These are phyloP conservation scores for Ceratocystis lukuohia DNA, from an alignment of 2,329 filamentous ascomycete genomes.

Conservation along the genomic window DNA sequence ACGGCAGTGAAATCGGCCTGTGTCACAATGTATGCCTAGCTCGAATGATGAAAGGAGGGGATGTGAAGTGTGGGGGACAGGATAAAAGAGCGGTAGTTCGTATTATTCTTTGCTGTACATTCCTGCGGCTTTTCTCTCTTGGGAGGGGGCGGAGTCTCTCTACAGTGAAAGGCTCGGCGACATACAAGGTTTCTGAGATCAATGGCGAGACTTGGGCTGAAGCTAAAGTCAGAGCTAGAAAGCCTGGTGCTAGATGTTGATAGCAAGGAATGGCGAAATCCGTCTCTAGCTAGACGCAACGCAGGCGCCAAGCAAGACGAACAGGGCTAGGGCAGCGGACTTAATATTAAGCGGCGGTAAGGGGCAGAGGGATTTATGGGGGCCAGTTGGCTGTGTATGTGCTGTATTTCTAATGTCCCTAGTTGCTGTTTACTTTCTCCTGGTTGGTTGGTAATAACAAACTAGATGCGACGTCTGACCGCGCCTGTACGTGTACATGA, in stretches of 20 bases:
- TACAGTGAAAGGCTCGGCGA: neutral
- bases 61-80: too few species aligned
- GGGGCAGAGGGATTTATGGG: neutral
- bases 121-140: too few species aligned
- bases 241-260: neutral
- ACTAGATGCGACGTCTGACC: too few species aligned
- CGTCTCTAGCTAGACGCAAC: neutral
- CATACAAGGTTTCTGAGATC: neutral
- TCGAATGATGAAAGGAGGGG: too few species aligned
- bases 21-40: too few species aligned
- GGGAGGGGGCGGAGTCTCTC: too few species aligned
- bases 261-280: neutral
- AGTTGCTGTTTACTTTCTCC: too few species aligned
- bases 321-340: neutral
- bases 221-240: neutral
- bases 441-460: neutral
- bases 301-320: neutral
- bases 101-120: too few species aligned
- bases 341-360: neutral
- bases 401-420: neutral
- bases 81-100: too few species aligned
- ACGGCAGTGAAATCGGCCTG: too few species aligned
- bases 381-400: neutral
- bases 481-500: neutral
- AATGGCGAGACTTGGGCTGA: neutral